These are phyloP conservation scores for Gomphus bonarii DNA, from an alignment of 1,284 basidiomycete genomes.

Conservation along the genomic window DNA sequence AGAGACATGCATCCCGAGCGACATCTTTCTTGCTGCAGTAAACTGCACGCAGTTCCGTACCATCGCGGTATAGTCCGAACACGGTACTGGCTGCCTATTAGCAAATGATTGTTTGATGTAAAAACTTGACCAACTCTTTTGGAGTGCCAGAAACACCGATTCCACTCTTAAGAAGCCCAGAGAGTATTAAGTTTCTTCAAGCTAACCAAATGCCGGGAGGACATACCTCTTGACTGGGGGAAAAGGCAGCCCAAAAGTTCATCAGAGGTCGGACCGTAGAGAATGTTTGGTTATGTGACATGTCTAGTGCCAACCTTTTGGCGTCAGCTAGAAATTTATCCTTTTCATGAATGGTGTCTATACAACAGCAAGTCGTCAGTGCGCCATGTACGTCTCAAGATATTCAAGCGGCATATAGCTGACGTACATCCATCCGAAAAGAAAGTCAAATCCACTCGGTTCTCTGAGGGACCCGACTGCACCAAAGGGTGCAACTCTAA, in stretches of 20 bases:
- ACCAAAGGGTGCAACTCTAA: slow-evolving; percentile 50
- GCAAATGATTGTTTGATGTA: not conserved
- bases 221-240: slow-evolving; percentile 57
- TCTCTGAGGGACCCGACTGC: slow-evolving; percentile 48
- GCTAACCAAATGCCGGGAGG: not conserved
- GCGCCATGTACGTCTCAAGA: not conserved
- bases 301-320: slow-evolving; percentile 50
- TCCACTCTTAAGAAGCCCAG: slow-evolving; percentile 44
- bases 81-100: slow-evolving; percentile 41
- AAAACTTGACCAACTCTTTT: slow-evolving; percentile 37
- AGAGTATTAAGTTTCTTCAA: not conserved
- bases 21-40: slow-evolving; percentile 60
- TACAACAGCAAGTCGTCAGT: not conserved
- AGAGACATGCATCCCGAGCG: slow-evolving; percentile 59
- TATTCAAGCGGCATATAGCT: not conserved
- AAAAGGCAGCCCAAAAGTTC: slow-evolving; percentile 78
- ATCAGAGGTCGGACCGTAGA: slow-evolving; percentile 64
- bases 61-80: slow-evolving; percentile 72
- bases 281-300: slow-evolving; percentile 69
- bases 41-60: slow-evolving; percentile 70
- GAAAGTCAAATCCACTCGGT: slow-evolving; percentile 70
- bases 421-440: slow-evolving; percentile 78
- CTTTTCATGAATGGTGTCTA: slow-evolving; percentile 54
- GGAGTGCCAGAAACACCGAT: slow-evolving; percentile 61
- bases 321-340: slow-evolving; percentile 65